Base-by-base conservation (phyloP, 257 asterid species). In the Mitragyna speciosa region DNA sequence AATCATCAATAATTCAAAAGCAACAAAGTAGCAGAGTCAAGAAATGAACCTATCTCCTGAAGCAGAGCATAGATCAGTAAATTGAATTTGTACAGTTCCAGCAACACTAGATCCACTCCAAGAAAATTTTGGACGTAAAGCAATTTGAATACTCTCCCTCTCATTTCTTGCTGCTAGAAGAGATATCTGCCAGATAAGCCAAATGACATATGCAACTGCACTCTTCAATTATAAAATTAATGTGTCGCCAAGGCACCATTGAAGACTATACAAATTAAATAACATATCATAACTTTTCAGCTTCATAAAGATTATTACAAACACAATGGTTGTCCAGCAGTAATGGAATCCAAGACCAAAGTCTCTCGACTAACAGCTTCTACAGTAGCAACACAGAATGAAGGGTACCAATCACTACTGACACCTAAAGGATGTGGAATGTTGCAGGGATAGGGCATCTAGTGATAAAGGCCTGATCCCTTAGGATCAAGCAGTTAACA, bases 91-190 rank as follows among this genome's bases (percentile, higher is more conserved):
- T 80, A 94, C 89, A 36, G 89, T 82, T 72, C 99, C 99, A 28
- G 99, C 98, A 78, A 87, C 77, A 79, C 84, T 82, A 79, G 91
- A 87, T 71, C 92, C 94, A 78, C 90, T 90, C 99, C 99, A 95
- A 68, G 97, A 95, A 81, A 91, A 92, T 89, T 94, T 95, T 45
- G 99, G 99, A 67, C 98, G 97, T 85, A 91, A 65, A 76, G 96
- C 98, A 76, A 95, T 83, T 87, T 95, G 99, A 77, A 92, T 89
- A 86, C 91, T 93, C 86, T 95, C 99, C 90, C 98, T 92, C 91
- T 94, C 99, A 87, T 95, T 95, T 84, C 99, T 89, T 67, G 99
- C 98, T 68, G 97, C 97, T 84, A 95, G 86, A 79, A 92, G 96
- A 84, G 98, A 95, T 84, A 95, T 89, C 99, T 95, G 88, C 90